Evolutionary conservation across 371 early-diverging fungal genomes (phyloP).

Genomic region (Mucor mucedo): DNA sequence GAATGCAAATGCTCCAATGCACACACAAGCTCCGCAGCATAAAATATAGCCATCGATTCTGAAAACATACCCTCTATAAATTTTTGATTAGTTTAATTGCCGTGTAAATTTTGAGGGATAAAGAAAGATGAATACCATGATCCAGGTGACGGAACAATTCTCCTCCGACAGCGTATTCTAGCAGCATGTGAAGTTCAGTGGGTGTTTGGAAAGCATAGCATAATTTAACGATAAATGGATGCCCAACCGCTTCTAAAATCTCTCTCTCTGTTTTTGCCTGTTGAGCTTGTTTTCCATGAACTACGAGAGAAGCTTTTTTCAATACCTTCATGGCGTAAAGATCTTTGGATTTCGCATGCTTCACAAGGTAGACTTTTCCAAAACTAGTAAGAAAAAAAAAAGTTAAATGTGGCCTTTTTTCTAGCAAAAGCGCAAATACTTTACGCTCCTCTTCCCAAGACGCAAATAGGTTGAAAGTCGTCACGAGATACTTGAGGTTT

Average conservation of each 20-base stretch:
- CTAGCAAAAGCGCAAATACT: constrained; percentile 1
- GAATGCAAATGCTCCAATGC: constrained; percentile 90
- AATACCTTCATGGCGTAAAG: constrained; percentile 95
- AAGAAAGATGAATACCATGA: constrained; percentile 40
- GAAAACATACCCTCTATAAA: constrained; percentile 79
- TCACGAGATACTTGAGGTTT: constrained; percentile 73
- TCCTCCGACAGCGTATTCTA: constrained; percentile 99
- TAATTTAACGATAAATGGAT: constrained; percentile 96
- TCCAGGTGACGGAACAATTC: constrained; percentile 97
- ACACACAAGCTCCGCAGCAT: constrained; percentile 85
- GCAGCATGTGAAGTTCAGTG: constrained; percentile 86
- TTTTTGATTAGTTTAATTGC: background rate
- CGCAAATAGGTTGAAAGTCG: constrained; percentile 90
- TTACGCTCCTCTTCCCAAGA: constrained; percentile 94
- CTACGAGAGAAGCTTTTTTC: constrained; percentile 81
- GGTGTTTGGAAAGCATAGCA: constrained; percentile 94
- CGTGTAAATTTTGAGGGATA: background rate
- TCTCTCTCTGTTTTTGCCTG: constrained; percentile 78
- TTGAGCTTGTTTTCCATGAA: constrained; percentile 73
- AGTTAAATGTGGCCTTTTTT: background rate
- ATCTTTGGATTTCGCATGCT: constrained; percentile 62
- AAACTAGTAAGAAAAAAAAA: constrained; percentile 48
- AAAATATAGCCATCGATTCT: constrained; percentile 79
- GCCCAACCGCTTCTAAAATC: constrained; percentile 78
- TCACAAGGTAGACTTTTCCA: constrained; percentile 83